A percentile compares a stretch with the other conserved stretches of the same genome.
Conservation (phyloP, 2,329 filamentous ascomycete genomes). For the Aspergillus carbonarius region DNA sequence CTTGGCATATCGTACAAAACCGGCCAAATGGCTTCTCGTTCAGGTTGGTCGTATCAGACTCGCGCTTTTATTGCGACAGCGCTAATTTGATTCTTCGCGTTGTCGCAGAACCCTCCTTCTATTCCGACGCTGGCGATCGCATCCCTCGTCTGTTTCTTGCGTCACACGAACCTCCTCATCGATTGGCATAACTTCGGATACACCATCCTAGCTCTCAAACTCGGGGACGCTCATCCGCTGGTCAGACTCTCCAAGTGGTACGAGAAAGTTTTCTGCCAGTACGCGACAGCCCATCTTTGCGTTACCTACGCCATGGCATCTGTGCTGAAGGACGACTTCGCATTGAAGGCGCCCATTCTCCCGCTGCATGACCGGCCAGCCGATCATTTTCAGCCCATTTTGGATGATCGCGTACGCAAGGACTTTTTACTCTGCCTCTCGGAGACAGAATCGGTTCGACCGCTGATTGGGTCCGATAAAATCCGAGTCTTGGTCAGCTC, state of each 20-base stretch:
- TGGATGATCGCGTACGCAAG: constrained; percentile 51
- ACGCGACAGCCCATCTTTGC: constrained; percentile 73
- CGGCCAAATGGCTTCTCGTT: constrained; percentile 81
- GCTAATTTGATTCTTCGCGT: not conserved
- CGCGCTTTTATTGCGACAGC: not conserved
- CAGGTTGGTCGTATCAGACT: constrained; percentile 52
- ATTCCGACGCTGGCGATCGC: constrained; percentile 85
- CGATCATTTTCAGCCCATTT: constrained; percentile 70
- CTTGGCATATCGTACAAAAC: constrained; percentile 71
- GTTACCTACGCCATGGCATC: constrained; percentile 87
- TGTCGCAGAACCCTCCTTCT: constrained; percentile 80
- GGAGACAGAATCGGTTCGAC: constrained; percentile 61
- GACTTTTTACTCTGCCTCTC: constrained; percentile 65
- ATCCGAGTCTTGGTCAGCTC: constrained; percentile 80
- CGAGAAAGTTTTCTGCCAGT: constrained; percentile 68
- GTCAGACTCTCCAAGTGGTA: constrained; percentile 75
- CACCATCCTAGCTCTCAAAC: constrained; percentile 75
- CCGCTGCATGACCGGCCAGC: constrained; percentile 86
- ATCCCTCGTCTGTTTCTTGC: constrained; percentile 68
- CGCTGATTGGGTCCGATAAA: constrained; percentile 58
- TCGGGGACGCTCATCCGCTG: constrained; percentile 67
- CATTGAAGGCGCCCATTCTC: constrained; percentile 63
- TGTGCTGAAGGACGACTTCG: constrained; percentile 67
- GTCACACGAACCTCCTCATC: constrained; percentile 79
- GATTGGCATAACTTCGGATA: constrained; percentile 99